Evolutionary conservation across 352 stramenopile genomes (phyloP), one percentile per base, ranked within the genome.

Genomic region (Phytophthora pseudosyringae): DNA sequence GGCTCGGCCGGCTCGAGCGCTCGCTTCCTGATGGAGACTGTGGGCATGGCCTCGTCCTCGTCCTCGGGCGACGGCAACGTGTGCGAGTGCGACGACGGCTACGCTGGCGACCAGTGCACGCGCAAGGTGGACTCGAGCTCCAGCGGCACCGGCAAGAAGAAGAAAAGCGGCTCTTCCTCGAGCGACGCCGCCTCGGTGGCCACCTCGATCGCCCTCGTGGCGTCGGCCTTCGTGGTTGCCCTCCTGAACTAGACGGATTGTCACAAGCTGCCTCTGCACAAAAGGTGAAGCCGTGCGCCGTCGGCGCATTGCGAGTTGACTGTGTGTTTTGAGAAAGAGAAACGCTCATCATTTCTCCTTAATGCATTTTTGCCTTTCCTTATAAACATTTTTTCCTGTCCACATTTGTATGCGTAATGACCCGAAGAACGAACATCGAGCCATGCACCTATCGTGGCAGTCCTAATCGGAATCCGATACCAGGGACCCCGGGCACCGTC

Each of bases 11-110:
- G 44, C 49, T 64, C 69, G 18, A 21, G 53, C 21, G 53, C 54
- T 41, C 69, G 69, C 11, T 78, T 78, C 56, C 25, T 78, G 36
- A 64, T 60, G 59, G 56, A 71, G 39, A 55, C 47, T 41, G 69
- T 74, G 10, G 74, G 69, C 44, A 69, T 64, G 59, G 46, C 59
- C 25, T 83, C 74, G 46, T 33, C 64, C 4, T 75, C 67, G 11
- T 43, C 49, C 47, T 71, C 65, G 5, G 47, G 48, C 9, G 45
- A 61, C 10, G 44, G 46, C 44, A 79, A 81, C 62, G 57, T 76
- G 50, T 92, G 83, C 68, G 41, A 77, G 64, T 92, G 83, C 50
- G 69, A 92, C 18, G 49, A 60, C 13, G 83, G 83, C 43, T 92
- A 78, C 57, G 67, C 71, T n/a, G 83, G 81, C 4, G 67, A 74